phyloP scores from a whole-genome alignment of 768 basidiomycete species.

The Phlebiopsis gigantea region DNA sequence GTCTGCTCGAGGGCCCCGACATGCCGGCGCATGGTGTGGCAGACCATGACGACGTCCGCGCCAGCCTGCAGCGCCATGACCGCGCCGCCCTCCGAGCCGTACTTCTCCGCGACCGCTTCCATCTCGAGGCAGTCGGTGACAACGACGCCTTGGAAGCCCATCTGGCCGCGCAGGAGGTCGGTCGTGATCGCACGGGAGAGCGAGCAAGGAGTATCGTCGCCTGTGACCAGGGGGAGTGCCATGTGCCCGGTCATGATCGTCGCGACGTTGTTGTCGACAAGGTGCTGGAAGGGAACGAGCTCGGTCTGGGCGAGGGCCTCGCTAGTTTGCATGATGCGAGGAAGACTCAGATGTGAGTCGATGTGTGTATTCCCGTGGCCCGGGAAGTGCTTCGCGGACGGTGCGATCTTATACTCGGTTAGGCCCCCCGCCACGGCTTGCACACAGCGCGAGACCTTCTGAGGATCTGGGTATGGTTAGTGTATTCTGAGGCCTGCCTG shows the following conservation, averaged over 20 bases:
- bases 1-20: slow-evolving; percentile 45
- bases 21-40: slow-evolving; percentile 55
- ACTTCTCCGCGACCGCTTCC: slow-evolving; percentile 56
- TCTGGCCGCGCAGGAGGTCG: slow-evolving; percentile 42
- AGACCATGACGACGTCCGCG: slow-evolving; percentile 72
- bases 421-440: slow-evolving; percentile 45
- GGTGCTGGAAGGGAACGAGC: slow-evolving; percentile 51
- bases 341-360: slow-evolving; percentile 66
- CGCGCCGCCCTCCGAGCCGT: slow-evolving; percentile 49
- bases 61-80: slow-evolving; percentile 55
- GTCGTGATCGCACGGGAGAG: slow-evolving; percentile 49
- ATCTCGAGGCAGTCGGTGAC: slow-evolving; percentile 78
- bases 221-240: slow-evolving; percentile 55
- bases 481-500: background rate
- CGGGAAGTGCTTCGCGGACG: slow-evolving; percentile 67
- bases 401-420: slow-evolving; percentile 43
- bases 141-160: slow-evolving; percentile 53
- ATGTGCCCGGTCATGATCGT: slow-evolving; percentile 75
- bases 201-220: slow-evolving; percentile 52
- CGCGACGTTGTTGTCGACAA: slow-evolving; percentile 38
- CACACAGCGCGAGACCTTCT: slow-evolving; percentile 44
- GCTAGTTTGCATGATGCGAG: slow-evolving; percentile 48
- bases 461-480: slow-evolving; percentile 39
- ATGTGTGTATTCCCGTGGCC: slow-evolving; percentile 71
- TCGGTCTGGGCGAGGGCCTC: slow-evolving; percentile 41